These are phyloP conservation scores for Tulasnella sp. DNA, from an alignment of 768 basidiomycete species.

Conservation along the genomic window DNA sequence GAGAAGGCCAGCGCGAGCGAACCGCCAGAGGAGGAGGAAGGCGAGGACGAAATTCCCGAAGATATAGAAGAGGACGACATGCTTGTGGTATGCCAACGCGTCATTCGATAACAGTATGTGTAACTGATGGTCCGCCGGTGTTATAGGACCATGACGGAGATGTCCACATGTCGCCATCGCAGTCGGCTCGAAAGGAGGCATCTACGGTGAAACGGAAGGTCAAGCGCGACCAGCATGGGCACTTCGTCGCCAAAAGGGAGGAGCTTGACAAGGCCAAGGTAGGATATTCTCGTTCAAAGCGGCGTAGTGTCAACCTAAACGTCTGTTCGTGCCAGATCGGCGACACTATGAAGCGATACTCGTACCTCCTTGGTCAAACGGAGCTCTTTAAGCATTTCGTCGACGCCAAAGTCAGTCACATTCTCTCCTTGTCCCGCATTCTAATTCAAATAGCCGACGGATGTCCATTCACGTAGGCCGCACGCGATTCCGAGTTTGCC, in stretches of 20 bases:
- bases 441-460: not conserved
- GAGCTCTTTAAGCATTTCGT: constrained; percentile 98
- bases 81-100: not conserved
- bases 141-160: constrained; percentile 11
- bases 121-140: not conserved
- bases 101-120: not conserved
- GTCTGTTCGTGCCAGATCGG: constrained; percentile 44
- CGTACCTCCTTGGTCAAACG: constrained; percentile 94
- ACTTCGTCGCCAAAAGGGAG: constrained; percentile 57
- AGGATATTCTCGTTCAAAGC: constrained; percentile 4
- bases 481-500: constrained; percentile 89
- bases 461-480: constrained; percentile 39
- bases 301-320: not conserved
- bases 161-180: constrained; percentile 20
- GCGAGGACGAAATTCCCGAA: constrained; percentile 35
- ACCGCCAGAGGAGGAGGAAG: constrained; percentile 51
- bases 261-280: constrained; percentile 88
- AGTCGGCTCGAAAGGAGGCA: constrained; percentile 27
- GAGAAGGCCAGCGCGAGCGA: too few relatives aligned
- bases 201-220: constrained; percentile 36
- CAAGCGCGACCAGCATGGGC: constrained; percentile 53
- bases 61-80: constrained; percentile 37
- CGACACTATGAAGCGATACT: constrained; percentile 93
- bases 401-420: constrained; percentile 84
- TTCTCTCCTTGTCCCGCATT: not conserved